These are phyloP conservation scores for Chrysanthemum seticuspe DNA, from an alignment of 129 eudicot genomes.

Conservation along the genomic window DNA sequence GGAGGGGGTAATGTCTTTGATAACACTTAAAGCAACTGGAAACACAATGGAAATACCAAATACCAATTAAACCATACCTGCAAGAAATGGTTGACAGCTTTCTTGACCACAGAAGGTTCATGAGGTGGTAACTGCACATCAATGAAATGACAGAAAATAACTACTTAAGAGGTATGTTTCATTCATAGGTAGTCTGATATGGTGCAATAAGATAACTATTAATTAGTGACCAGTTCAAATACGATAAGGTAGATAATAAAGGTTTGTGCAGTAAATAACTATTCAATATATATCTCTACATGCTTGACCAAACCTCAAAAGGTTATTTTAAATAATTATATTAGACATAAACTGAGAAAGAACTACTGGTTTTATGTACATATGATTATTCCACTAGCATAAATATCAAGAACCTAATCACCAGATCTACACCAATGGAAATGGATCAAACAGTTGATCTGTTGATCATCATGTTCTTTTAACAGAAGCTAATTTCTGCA, in stretches of 20 bases:
- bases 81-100: conserved; percentile 92
- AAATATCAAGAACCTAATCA: background rate
- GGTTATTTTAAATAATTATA: background rate
- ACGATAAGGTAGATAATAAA: background rate
- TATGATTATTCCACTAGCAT: conserved; percentile 3
- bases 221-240: conserved; percentile 3
- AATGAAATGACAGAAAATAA: conserved; percentile 16
- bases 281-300: background rate
- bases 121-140: conserved; percentile 84
- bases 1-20: background rate
- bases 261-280: too few relatives aligned
- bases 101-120: conserved; percentile 82
- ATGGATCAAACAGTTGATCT: background rate
- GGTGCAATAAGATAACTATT: background rate
- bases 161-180: background rate
- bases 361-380: too few relatives aligned
- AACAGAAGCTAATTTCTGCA: background rate
- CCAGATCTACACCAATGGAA: background rate
- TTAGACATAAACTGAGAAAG: background rate
- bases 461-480: background rate
- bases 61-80: conserved; percentile 53
- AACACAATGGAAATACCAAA: background rate
- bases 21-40: background rate
- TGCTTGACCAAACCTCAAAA: conserved; percentile 11
- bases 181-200: conserved; percentile 4